These are phyloP conservation scores for Pisolithus orientalis DNA, from an alignment of 768 basidiomycete genomes.

Conservation along the genomic window DNA sequence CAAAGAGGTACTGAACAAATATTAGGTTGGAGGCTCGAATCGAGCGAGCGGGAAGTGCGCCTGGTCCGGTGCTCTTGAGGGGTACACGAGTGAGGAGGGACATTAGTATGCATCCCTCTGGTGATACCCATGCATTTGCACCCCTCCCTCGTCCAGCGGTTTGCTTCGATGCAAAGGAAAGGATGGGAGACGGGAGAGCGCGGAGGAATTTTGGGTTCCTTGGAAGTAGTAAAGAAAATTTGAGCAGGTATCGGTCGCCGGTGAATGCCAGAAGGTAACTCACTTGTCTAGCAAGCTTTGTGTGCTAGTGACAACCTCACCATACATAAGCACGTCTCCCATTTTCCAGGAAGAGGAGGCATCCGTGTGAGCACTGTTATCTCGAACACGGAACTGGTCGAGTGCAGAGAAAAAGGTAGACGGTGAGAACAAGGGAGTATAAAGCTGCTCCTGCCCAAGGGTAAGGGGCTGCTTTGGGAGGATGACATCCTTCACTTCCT, in stretches of 20 bases:
- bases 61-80: constrained; percentile 7
- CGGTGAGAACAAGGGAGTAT: constrained; percentile 72
- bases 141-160: constrained; percentile 86
- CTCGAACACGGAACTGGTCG: constrained; percentile 19
- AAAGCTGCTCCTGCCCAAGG: constrained; percentile 27
- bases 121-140: constrained; percentile 88
- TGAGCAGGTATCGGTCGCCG: not conserved
- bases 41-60: constrained; percentile 3
- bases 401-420: constrained; percentile 53
- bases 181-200: constrained; percentile 63
- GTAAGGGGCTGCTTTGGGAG: constrained; percentile 46
- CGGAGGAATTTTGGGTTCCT: constrained; percentile 76
- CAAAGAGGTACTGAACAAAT: constrained; percentile 90
- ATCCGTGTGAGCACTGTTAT: constrained; percentile 18
- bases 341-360: constrained; percentile 40
- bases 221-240: not conserved
- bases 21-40: constrained; percentile 56
- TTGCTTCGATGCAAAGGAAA: constrained; percentile 85
- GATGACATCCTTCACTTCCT: constrained; percentile 50
- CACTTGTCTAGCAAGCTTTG: constrained; percentile 93
- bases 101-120: constrained; percentile 80
- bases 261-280: constrained; percentile 20
- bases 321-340: constrained; percentile 79
- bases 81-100: constrained; percentile 21
- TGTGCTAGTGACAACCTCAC: constrained; percentile 88